phyloP scores from a whole-genome alignment of 1,284 basidiomycete species.

The Boletus hoseneyae region DNA sequence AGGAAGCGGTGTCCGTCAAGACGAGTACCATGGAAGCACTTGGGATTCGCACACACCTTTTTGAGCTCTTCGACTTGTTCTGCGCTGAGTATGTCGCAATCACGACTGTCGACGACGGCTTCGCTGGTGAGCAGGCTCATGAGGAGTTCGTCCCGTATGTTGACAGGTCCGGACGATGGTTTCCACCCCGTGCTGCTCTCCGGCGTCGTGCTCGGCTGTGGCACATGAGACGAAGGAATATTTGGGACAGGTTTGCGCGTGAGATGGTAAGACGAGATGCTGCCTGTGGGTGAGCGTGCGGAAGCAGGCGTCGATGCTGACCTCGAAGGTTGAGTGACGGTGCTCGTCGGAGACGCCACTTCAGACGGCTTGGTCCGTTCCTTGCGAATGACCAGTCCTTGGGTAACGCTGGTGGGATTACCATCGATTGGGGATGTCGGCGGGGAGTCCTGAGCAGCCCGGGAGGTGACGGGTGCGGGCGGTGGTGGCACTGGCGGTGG shows the following conservation, averaged over 20 bases:
- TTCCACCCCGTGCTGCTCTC: constrained; percentile 36
- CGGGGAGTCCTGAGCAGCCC: neutral
- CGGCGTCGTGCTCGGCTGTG: constrained; percentile 33
- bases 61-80: constrained; percentile 92
- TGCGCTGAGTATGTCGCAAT: constrained; percentile 69
- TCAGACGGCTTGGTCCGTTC: constrained; percentile 39
- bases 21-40: neutral
- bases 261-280: constrained; percentile 27
- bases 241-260: constrained; percentile 29
- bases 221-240: constrained; percentile 33
- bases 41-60: constrained; percentile 51
- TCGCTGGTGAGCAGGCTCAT: constrained; percentile 83
- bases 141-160: constrained; percentile 72
- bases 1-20: neutral
- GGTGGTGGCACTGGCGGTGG: constrained; percentile 11
- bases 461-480: constrained; percentile 12
- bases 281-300: constrained; percentile 19
- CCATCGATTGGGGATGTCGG: constrained; percentile 27
- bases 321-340: too few species aligned
- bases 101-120: constrained; percentile 78
- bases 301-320: constrained; percentile 17
- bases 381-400: constrained; percentile 53
- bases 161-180: constrained; percentile 42
- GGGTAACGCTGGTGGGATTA: constrained; percentile 35
- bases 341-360: constrained; percentile 20